These are phyloP conservation scores for Candida odintsovae DNA, from an alignment of 805 yeast species.

Conservation along the genomic window DNA sequence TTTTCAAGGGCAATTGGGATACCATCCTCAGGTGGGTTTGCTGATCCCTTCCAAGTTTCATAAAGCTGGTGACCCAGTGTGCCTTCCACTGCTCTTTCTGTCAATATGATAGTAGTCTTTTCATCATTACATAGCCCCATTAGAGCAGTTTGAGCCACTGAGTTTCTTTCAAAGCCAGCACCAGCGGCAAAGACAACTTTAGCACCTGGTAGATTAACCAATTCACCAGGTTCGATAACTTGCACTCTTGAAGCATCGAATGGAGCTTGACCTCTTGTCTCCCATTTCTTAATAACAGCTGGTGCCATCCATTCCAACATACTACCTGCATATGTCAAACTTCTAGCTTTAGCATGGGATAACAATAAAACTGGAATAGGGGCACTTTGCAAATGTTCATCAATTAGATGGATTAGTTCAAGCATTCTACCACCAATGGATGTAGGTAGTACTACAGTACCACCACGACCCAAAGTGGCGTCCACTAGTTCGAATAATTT, in stretches of 20 bases:
- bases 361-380: slow-evolving; percentile 67
- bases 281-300: slow-evolving; percentile 82
- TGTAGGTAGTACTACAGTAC: slow-evolving; percentile 79
- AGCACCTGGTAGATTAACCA: slow-evolving; percentile 54
- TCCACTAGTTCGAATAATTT: slow-evolving; percentile 57
- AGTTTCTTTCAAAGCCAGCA: slow-evolving; percentile 57
- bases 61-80: slow-evolving; percentile 47
- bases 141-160: slow-evolving; percentile 47
- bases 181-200: slow-evolving; percentile 80
- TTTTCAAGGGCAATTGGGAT: slow-evolving; percentile 49
- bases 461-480: slow-evolving; percentile 66
- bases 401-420: slow-evolving; percentile 72
- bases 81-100: slow-evolving; percentile 51
- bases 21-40: slow-evolving; percentile 53
- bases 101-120: slow-evolving; percentile 64
- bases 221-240: slow-evolving; percentile 49
- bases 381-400: slow-evolving; percentile 44
- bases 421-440: slow-evolving; percentile 75
- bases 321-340: slow-evolving; percentile 74
- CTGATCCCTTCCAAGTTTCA: slow-evolving; percentile 45
- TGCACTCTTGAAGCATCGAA: slow-evolving; percentile 68
- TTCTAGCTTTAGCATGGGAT: slow-evolving; percentile 75
- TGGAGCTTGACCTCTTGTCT: slow-evolving; percentile 63
- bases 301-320: slow-evolving; percentile 96
- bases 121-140: slow-evolving; percentile 56